phyloP scores from a whole-genome alignment of 208 protist species.

The Leishmania aethiopica region DNA sequence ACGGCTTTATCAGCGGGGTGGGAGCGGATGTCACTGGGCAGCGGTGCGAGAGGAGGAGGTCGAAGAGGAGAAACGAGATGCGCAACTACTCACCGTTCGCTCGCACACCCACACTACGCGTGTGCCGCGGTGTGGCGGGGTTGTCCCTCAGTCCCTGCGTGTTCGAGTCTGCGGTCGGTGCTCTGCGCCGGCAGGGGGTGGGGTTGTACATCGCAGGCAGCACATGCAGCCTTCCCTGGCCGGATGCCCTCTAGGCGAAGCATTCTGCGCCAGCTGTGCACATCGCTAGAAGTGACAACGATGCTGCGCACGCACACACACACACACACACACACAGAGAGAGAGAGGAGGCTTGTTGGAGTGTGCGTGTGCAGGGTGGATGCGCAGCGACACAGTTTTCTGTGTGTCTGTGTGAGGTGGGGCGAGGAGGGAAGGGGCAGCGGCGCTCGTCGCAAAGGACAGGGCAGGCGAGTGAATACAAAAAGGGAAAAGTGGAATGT shows the following conservation, averaged over 20 bases:
- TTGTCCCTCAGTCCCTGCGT: not conserved
- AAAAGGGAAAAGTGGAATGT: not conserved
- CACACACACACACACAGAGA: not conserved
- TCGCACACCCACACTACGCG: too few species aligned
- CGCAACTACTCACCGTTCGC: too few species aligned
- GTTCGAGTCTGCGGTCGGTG: not conserved
- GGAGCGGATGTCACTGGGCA: not conserved
- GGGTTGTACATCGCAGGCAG: not conserved
- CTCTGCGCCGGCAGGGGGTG: not conserved
- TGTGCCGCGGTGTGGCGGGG: not conserved
- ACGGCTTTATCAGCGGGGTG: too few species aligned
- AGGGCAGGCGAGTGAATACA: not conserved
- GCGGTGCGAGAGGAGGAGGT: too few species aligned
- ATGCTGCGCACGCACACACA: not conserved
- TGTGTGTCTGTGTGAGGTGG: not conserved
- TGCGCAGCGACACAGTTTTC: not conserved
- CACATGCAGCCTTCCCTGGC: not conserved
- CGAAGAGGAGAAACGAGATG: too few species aligned
- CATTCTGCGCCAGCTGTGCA: not conserved
- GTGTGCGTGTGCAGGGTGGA: not conserved
- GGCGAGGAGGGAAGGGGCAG: not conserved
- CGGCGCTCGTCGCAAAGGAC: not conserved
- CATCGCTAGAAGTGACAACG: not conserved
- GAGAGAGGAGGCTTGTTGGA: not conserved
- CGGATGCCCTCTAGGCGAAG: not conserved